A percentile compares a stretch with the other conserved stretches of the same genome.
Evolutionary conservation across 306 rosid species (phyloP).

Genomic region (Ormosia semicastrata): DNA sequence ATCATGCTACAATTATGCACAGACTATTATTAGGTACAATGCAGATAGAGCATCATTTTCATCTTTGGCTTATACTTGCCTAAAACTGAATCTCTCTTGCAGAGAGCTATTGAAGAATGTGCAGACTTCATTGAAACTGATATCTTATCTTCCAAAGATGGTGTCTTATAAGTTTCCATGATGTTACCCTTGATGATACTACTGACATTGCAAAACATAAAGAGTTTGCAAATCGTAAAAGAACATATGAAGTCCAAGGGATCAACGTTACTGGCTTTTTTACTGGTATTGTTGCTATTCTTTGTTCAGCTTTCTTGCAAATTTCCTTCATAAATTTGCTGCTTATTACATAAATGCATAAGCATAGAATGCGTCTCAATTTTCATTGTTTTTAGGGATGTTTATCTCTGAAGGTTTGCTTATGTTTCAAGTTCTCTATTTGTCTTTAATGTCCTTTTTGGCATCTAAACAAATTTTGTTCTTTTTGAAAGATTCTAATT

Average conservation of each 20-base stretch:
- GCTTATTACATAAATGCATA: not conserved
- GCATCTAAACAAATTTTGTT: not conserved
- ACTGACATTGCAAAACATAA: slow-evolving; percentile 62
- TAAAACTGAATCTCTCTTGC: slow-evolving; percentile 34
- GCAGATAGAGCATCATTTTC: not conserved
- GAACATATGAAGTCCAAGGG: slow-evolving; percentile 83
- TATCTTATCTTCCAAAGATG: slow-evolving; percentile 84
- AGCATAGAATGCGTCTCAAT: slow-evolving; percentile 1
- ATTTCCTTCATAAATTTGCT: not conserved
- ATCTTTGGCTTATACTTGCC: not conserved
- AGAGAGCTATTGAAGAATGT: slow-evolving; percentile 97
- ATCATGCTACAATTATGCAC: not conserved
- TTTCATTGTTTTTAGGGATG: not conserved
- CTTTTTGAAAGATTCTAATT: not conserved
- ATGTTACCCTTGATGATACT: slow-evolving; percentile 66
- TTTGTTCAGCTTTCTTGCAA: not conserved
- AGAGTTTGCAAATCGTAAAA: slow-evolving; percentile 74
- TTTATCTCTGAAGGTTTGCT: not conserved
- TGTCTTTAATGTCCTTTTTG: not conserved
- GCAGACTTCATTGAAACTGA: slow-evolving; percentile 96
- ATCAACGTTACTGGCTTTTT: slow-evolving; percentile 72
- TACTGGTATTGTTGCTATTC: slow-evolving; percentile 46
- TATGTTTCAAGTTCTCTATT: not conserved
- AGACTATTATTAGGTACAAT: not conserved
- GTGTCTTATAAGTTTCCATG: slow-evolving; percentile 87